Conservation (phyloP, 352 stramenopile species). For the Phytophthora cactorum region DNA sequence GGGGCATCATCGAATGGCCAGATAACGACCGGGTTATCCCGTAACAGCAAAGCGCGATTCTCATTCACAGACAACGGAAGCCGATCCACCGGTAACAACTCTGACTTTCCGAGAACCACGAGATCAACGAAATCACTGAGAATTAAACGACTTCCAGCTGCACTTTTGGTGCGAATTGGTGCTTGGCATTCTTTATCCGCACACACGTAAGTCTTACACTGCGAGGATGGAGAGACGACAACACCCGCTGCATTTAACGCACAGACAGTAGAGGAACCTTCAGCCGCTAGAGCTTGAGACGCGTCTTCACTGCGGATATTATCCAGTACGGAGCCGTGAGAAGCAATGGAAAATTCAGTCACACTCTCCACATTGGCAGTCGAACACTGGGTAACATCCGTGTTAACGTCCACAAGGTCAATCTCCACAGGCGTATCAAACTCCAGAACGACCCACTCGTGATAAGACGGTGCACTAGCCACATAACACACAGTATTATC, state of each 20-base stretch:
- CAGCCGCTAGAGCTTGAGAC: constrained; percentile 13
- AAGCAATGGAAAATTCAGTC: constrained; percentile 51
- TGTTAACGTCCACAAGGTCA: constrained; percentile 61
- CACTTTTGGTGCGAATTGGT: not conserved
- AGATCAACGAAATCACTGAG: constrained; percentile 66
- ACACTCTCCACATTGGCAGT: constrained; percentile 34
- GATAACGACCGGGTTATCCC: constrained; percentile 66
- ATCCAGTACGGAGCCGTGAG: constrained; percentile 43
- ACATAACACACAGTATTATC: constrained; percentile 52
- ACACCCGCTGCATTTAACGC: constrained; percentile 32
- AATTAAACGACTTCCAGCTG: constrained; percentile 32
- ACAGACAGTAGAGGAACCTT: constrained; percentile 21
- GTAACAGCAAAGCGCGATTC: constrained; percentile 54
- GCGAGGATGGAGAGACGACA: constrained; percentile 17
- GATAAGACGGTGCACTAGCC: constrained; percentile 40
- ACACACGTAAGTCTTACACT: constrained; percentile 41
- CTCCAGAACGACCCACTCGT: constrained; percentile 78
- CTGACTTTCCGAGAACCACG: constrained; percentile 47
- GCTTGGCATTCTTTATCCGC: constrained; percentile 37
- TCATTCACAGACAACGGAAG: constrained; percentile 62
- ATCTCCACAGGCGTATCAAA: constrained; percentile 46
- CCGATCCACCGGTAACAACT: constrained; percentile 43
- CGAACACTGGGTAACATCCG: constrained; percentile 46
- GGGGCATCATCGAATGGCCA: constrained; percentile 61
- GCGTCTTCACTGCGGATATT: constrained; percentile 32